Evolutionary conservation across 2,329 filamentous ascomycete genomes (phyloP).

Genomic region (Dothiorella sarmentorum): DNA sequence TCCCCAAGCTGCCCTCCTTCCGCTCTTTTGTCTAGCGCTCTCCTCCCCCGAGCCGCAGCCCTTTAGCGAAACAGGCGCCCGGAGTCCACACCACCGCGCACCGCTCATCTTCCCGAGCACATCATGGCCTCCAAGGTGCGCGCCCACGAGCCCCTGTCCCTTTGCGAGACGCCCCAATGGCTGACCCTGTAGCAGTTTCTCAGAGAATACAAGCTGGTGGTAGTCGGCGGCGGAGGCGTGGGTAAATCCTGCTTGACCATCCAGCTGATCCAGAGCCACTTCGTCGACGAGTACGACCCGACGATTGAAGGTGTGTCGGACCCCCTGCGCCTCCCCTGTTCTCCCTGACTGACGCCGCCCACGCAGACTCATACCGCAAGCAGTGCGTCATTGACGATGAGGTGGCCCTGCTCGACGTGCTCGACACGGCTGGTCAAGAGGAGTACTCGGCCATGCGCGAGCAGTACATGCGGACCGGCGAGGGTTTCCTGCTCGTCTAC

Average conservation of each 20-base stretch:
- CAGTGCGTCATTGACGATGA: constrained; percentile 99
- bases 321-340: background rate
- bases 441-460: constrained; percentile 99
- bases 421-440: constrained; percentile 97
- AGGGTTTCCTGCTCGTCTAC: constrained; percentile 96
- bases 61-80: constrained; percentile 19
- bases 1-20: constrained; percentile 4
- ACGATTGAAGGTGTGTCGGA: constrained; percentile 84
- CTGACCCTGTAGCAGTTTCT: constrained; percentile 44
- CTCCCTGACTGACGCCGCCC: constrained; percentile 15
- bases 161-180: constrained; percentile 14
- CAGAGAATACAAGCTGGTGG: constrained; percentile 63
- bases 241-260: constrained; percentile 99
- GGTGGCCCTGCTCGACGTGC: constrained; percentile 92
- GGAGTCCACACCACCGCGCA: constrained; percentile 12
- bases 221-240: constrained; percentile 95
- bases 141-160: constrained; percentile 3
- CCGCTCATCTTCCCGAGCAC: constrained; percentile 20
- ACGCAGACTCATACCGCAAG: constrained; percentile 95
- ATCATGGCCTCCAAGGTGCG: constrained; percentile 38
- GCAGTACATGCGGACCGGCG: constrained; percentile 99
- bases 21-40: constrained; percentile 17
- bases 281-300: constrained; percentile 98
- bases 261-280: constrained; percentile 77
- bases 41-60: constrained; percentile 14